Evolutionary conservation across 2,329 filamentous ascomycete species (phyloP), one percentile per base, ranked within the genome.

Genomic region (Keithomyces neogunnii): DNA sequence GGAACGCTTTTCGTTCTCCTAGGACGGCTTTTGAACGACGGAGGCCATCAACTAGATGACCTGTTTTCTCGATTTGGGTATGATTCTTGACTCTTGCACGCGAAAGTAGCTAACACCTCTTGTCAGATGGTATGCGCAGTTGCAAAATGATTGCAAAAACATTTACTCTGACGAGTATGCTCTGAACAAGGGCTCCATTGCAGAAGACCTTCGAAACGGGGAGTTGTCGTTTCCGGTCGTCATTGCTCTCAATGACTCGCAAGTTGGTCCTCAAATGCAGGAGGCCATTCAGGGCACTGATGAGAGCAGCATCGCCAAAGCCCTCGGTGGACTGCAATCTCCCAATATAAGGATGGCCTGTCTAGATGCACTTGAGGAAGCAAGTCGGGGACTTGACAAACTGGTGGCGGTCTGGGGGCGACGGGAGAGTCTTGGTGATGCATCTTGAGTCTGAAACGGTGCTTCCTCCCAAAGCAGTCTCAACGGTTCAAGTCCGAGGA

Each of bases 71-170:
- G 54, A 19, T 54, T 56, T 13, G 54, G 54, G 54, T 56, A 46
- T 40, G 52, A 19, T 26, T 35, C 13, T 19, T 8, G 7, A 19
- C 8, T 5, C 29, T 43, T 32, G 11, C n/a, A 8, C 8, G 28
- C 10, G 2, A 50, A 29, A 5, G 6, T 38, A 38, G 19, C 19
- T 6, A 19, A 26, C 38, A 7, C 13, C n/a, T 26, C 8, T 7
- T 1, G 29, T 30, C n/a, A 56, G 54, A 5, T 56, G 54, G 54
- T 56, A 51, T 19, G 52, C 54, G 1, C 54, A 56, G 33, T 36
- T 56, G 4, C 54, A 56, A 44, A 56, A 56, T 31, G 54, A 56
- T 44, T 56, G 54, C 54, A 56, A 56, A 33, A 56, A 56, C 44
- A 53, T 56, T 9, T 56, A 56, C 26, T 56, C 54, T 9, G 30